Percentiles rank a stretch among this genome's conserved stretches.
phyloP scores from a whole-genome alignment of 257 asterid genomes.

The Henckelia pumila region DNA sequence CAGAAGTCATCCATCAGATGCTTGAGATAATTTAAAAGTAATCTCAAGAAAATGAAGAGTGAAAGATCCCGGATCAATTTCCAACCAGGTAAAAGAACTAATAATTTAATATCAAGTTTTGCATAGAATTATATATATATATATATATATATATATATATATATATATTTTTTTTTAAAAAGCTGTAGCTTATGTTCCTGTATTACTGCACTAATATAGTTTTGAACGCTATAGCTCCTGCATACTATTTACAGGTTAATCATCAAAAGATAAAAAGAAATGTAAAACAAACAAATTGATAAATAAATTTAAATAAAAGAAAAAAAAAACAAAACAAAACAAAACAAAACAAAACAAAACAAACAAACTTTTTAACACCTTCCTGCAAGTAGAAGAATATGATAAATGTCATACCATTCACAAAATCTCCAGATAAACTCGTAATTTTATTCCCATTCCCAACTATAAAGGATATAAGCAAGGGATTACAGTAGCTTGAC shows the following conservation, averaged over 20 bases:
- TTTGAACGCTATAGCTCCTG: neutral
- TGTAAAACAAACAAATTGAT: neutral
- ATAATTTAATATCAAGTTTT: neutral
- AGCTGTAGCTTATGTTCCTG: neutral
- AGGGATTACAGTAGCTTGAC: neutral
- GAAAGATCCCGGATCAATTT: constrained; percentile 2
- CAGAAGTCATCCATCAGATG: constrained; percentile 14
- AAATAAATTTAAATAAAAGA: too few relatives aligned
- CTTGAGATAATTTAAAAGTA: constrained; percentile 7
- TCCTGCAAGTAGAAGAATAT: neutral
- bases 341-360: too few relatives aligned
- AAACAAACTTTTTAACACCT: neutral
- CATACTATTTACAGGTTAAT: neutral
- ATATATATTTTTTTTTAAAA: too few relatives aligned
- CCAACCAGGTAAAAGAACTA: neutral
- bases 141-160: too few relatives aligned
- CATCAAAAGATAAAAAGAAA: neutral
- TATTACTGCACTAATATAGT: neutral
- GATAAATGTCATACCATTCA: neutral
- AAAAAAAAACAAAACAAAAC: too few relatives aligned
- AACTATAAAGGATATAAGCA: neutral
- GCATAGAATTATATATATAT: too few relatives aligned
- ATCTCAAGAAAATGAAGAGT: constrained; percentile 10
- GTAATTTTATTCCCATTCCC: neutral
- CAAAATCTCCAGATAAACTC: neutral